Evolutionary conservation across 164 flowering plant species (phyloP).

Genomic region (Liriodendron chinense): DNA sequence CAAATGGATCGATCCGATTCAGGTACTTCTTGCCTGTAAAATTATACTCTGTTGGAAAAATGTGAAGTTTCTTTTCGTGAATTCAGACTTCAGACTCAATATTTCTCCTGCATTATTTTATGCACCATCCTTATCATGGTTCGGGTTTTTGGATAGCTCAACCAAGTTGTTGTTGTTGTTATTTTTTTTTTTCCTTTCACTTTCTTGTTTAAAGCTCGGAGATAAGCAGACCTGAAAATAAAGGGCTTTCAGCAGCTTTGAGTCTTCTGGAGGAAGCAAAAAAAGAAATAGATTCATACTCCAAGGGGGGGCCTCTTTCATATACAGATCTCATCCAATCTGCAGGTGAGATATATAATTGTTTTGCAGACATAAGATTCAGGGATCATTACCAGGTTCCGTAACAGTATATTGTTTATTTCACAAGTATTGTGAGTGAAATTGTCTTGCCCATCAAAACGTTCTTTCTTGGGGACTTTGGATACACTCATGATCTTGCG

Average conservation of each 20-base stretch:
- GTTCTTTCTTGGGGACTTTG: too few species aligned
- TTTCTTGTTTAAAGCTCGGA: conserved; percentile 73
- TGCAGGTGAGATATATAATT: conserved; percentile 52
- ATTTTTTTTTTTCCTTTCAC: not conserved
- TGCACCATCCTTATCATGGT: not conserved
- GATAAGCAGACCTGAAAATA: conserved; percentile 91
- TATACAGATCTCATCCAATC: conserved; percentile 84
- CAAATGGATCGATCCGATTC: conserved; percentile 93
- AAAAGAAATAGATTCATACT: conserved; percentile 79
- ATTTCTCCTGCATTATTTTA: not conserved
- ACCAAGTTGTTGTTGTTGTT: not conserved
- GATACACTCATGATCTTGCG: too few species aligned
- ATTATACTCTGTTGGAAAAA: not conserved
- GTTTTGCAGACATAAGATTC: not conserved
- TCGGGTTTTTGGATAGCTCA: not conserved
- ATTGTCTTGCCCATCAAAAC: too few species aligned
- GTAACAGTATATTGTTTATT: not conserved
- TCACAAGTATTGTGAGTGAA: too few species aligned
- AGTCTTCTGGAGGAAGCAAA: conserved; percentile 69
- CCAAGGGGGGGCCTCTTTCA: conserved; percentile 92
- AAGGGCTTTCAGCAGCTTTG: conserved; percentile 74
- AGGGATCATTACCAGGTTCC: not conserved
- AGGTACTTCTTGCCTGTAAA: conserved; percentile 48
- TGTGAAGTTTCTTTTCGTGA: not conserved
- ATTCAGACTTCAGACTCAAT: not conserved